Evolutionary conservation across 2,329 filamentous ascomycete genomes (phyloP).

Genomic region (Tolypocladium sp.): DNA sequence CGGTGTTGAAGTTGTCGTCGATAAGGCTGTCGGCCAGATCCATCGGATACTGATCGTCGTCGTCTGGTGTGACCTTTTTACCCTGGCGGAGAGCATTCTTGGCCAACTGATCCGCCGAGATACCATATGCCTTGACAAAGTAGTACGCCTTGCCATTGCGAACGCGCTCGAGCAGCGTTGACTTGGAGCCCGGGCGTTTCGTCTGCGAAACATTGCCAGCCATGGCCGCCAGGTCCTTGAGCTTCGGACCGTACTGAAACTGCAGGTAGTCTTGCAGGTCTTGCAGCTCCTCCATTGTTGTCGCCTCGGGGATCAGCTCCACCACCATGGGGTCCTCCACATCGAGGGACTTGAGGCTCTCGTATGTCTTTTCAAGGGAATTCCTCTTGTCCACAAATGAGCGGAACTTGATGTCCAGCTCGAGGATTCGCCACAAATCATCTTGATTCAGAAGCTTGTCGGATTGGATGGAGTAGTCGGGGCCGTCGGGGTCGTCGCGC

Average conservation of each 20-base stretch:
- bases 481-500: conserved; percentile 58
- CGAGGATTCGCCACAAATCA: conserved; percentile 90
- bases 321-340: conserved; percentile 69
- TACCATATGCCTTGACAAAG: conserved; percentile 82
- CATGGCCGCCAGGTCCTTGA: conserved; percentile 68
- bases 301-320: conserved; percentile 69
- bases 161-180: conserved; percentile 74
- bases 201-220: conserved; percentile 54
- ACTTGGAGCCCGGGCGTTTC: conserved; percentile 76
- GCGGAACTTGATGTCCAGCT: conserved; percentile 90
- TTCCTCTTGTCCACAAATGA: conserved; percentile 89
- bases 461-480: conserved; percentile 65
- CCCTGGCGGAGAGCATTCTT: conserved; percentile 75
- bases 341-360: conserved; percentile 56
- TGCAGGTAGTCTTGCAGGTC: conserved; percentile 95
- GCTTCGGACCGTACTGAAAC: conserved; percentile 78
- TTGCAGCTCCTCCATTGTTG: conserved; percentile 89
- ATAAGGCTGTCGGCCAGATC: conserved; percentile 78
- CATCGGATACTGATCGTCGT: conserved; percentile 69
- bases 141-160: conserved; percentile 71
- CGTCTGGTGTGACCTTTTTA: conserved; percentile 74
- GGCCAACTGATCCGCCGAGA: conserved; percentile 80
- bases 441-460: conserved; percentile 88
- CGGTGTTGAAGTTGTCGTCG: conserved; percentile 64
- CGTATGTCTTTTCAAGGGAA: conserved; percentile 68